Evolutionary conservation across 164 flowering plant genomes (phyloP), one percentile per base, ranked within the genome.

Genomic region (Piper betle): DNA sequence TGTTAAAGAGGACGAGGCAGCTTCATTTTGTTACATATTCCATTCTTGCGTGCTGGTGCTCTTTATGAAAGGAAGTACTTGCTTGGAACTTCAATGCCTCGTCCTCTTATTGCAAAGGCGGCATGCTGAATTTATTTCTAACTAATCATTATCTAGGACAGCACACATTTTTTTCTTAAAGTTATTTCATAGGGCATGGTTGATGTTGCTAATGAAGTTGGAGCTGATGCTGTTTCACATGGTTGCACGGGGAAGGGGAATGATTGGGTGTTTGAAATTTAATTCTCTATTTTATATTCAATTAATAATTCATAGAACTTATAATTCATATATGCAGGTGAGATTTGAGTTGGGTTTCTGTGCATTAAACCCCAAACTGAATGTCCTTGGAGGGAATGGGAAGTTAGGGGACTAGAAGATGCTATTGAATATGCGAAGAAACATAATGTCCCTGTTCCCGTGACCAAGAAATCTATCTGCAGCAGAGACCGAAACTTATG

Each of bases 301-400:
- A 2, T 25, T 25, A 25, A 25, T 25, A 25, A 25, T 25, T 25
- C 33, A 25, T 25, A 25, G 33, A 25, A 25, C 33, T 25, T 25
- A 25, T 25, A 25, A 25, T 25, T 25, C 33, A 25, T 25, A 25
- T 25, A 25, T 25, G 57, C 76, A 92, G 98, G 98, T 89, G 8
- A 88, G 98, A 16, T 92, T 92, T 80, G 96, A 92, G 83, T 80
- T 92, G 12, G 79, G 96, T 39, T 89, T 92, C 78, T 89, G 85
- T 77, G 88, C 98, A 52, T 63, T 93, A 59, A 93, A 90, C 72
- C 98, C 98, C 68, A 82, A 88, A 43, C 88, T 93, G 62, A 78
- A 78, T 68, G 98, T 92, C 98, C 98, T 60, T 92, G 98, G 98
- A 81, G 97, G 60, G 97, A 92, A 59, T 92, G 98, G 97, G 97